Base-by-base conservation (phyloP, 305 asterid genomes). In the Fraxinus nigra region DNA sequence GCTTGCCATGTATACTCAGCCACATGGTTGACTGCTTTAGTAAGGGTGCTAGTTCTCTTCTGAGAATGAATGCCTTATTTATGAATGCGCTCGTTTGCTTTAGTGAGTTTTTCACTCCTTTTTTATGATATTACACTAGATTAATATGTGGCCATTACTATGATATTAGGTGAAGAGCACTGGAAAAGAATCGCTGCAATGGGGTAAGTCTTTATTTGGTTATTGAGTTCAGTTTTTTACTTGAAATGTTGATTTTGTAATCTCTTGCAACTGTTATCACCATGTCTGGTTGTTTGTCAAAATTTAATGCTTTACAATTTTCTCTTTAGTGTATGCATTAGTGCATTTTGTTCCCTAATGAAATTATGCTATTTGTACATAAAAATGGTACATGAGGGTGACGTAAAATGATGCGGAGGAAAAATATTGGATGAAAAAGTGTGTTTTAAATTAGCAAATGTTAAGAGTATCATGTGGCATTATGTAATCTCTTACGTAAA, bases 131-230 rank as follows among this genome's bases (percentile, higher is more conserved):
- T 59, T 20, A 26, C 72, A 2, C n/a, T 7, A 13, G 30, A 30
- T 32, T 69, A 32, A 70, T 70, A n/a, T 7, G 22, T 5, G 18
- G 40, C 34, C 4, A 1, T 30, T 67, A 28, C 40, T 4, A 1
- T 43, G 75, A 78, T 54, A 73, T 18, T 83, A 93, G 98, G 95
- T 95, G 54, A 92, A 88, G 85, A 90, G 87, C 85, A 93, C 94
- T 16, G 98, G 99, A 72, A 93, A 91, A 87, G 98, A 95, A 81
- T 87, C 99, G 8, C 75, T 92, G 67, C 98, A 93, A 65, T 95
- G 98, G 99, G 99, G 98, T 95, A 86, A 86, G 90, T 70, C 40
- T 32, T 70, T 70, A 4, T 69, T 38, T 33, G 4, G 38, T 16
- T 30, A 20, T 5, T 4, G 35, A 26, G n/a, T 63, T 63, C 1